A percentile compares a stretch with the other conserved stretches of the same genome.
Evolutionary conservation across 306 rosid species (phyloP).

Genomic region (Albizia julibrissin): DNA sequence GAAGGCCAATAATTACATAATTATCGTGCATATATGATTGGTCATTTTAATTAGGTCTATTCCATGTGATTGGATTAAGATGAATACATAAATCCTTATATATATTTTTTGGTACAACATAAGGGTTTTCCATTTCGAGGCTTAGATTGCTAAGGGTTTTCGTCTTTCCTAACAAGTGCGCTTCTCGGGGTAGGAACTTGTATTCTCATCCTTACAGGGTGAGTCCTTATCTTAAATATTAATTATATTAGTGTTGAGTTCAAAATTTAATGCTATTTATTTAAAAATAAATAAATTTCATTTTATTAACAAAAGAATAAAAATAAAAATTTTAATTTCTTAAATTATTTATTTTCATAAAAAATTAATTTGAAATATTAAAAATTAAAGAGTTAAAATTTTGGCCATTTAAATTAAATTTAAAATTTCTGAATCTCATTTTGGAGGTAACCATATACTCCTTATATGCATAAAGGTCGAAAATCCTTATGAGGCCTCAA

Average conservation of each 20-base stretch:
- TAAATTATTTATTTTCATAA: too few relatives aligned
- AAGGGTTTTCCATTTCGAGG: too few relatives aligned
- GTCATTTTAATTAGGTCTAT: not conserved
- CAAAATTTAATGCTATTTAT: not conserved
- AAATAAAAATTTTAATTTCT: too few relatives aligned
- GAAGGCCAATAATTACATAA: not conserved
- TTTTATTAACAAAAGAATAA: not conserved
- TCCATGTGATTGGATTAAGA: not conserved
- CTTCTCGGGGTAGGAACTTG: too few relatives aligned
- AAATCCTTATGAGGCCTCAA: too few relatives aligned
- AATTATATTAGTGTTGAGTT: not conserved
- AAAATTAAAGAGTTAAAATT: not conserved
- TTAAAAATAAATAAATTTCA: not conserved
- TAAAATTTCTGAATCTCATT: not conserved
- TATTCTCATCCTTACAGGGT: too few relatives aligned
- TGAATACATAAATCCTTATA: not conserved
- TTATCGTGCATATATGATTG: not conserved
- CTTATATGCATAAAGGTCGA: too few relatives aligned
- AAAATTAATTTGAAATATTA: too few relatives aligned
- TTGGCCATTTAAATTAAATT: not conserved
- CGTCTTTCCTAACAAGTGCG: too few relatives aligned
- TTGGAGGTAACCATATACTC: not conserved
- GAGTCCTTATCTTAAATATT: not conserved
- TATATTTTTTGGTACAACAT: too few relatives aligned
- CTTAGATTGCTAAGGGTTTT: too few relatives aligned